phyloP scores from a whole-genome alignment of 2,329 filamentous ascomycete genomes.

The Cordyceps tenuipes region DNA sequence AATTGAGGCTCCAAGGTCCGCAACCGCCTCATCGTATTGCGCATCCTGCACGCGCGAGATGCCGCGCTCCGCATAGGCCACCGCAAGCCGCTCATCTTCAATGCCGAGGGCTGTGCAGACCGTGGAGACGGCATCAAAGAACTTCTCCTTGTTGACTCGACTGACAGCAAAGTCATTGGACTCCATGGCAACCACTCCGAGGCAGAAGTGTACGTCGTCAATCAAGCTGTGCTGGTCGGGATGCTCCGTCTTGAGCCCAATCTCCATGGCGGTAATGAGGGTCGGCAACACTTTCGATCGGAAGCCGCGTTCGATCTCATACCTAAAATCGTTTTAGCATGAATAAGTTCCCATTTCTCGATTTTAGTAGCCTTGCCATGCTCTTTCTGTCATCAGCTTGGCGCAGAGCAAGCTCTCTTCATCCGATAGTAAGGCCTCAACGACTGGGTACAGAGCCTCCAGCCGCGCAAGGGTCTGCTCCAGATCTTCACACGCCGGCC shows the following conservation, averaged over 20 bases:
- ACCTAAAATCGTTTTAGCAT: not conserved
- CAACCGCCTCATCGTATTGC: slow-evolving; percentile 5
- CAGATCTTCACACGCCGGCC: slow-evolving; percentile 1
- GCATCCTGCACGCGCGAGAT: slow-evolving; percentile 12
- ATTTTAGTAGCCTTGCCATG: not conserved
- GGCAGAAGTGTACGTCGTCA: slow-evolving; percentile 11
- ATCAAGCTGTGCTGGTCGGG: not conserved
- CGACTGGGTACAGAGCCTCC: not conserved
- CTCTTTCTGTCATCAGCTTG: not conserved
- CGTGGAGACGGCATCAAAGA: slow-evolving; percentile 3
- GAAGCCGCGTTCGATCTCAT: slow-evolving; percentile 11
- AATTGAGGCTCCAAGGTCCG: slow-evolving; percentile 6
- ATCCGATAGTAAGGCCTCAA: not conserved
- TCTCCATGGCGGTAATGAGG: slow-evolving; percentile 6
- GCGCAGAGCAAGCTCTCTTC: not conserved
- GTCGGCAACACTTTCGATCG: not conserved
- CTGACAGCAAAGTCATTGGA: slow-evolving; percentile 12
- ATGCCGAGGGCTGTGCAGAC: slow-evolving; percentile 9
- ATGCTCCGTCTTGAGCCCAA: not conserved
- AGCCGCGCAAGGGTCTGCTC: not conserved
- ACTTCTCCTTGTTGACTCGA: slow-evolving; percentile 9
- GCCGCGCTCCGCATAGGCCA: slow-evolving; percentile 13
- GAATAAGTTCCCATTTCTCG: not conserved
- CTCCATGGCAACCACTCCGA: slow-evolving; percentile 14
- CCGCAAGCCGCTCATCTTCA: slow-evolving; percentile 11